Conservation (phyloP, 495 filamentous ascomycete species). For the Tetracladium setigerum region DNA sequence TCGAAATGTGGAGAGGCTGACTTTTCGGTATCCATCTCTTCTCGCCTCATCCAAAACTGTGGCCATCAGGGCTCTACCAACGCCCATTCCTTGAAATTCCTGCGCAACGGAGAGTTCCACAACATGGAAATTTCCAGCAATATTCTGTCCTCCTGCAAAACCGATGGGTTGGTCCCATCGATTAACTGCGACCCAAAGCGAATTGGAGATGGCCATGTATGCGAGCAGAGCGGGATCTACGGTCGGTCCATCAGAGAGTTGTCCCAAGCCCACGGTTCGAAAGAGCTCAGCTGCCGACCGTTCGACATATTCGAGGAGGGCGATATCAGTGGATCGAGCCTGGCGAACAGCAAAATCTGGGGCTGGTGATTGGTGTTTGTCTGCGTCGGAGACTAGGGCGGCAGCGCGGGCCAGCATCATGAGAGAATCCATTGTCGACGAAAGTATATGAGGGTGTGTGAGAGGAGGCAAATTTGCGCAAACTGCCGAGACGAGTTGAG, state of each 20-base stretch:
- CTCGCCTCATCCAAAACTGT: conserved; percentile 11
- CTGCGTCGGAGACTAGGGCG: conserved; percentile 13
- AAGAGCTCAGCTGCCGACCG: conserved; percentile 20
- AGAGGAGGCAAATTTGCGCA: too few species aligned
- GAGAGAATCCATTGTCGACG: conserved; percentile 18
- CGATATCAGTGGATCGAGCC: conserved; percentile 15
- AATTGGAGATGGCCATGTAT: conserved; percentile 7
- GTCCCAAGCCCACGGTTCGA: conserved; percentile 12
- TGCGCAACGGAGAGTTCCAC: conserved; percentile 18
- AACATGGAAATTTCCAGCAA: conserved; percentile 18
- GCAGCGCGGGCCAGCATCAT: conserved; percentile 19
- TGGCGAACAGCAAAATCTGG: conserved; percentile 15
- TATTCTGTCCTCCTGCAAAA: conserved; percentile 14
- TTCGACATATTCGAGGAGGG: conserved; percentile 18
- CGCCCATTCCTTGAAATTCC: conserved; percentile 17
- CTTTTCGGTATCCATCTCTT: conserved; percentile 11
- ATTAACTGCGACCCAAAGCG: conserved; percentile 18
- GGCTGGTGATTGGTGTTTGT: neutral
- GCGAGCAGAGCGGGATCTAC: conserved; percentile 7
- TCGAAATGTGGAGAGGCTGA: conserved; percentile 18
- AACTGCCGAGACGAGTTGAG: too few species aligned
- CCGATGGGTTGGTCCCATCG: conserved; percentile 18
- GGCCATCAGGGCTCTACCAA: conserved; percentile 18
- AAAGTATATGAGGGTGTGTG: too few species aligned
- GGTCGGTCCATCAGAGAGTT: conserved; percentile 11